Evolutionary conservation across 768 basidiomycete genomes (phyloP), one percentile per base, ranked within the genome.

Genomic region (Leccinum rimulosum): DNA sequence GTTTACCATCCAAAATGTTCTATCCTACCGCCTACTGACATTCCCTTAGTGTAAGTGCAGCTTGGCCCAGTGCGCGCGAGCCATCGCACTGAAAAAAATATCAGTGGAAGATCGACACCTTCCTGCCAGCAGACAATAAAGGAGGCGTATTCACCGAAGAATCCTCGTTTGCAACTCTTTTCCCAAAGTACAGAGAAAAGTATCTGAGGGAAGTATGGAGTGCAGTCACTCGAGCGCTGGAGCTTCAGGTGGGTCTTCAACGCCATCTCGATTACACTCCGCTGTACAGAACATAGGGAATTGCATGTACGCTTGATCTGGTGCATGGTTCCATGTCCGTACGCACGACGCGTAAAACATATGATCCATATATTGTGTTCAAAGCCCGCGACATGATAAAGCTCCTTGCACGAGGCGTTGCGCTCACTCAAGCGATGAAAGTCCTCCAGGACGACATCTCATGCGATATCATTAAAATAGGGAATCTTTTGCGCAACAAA

Each of bases 391-490:
- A 99, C 74, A 81, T 98, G 79, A 84, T 98, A 64, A 98, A 98
- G 72, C 83, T 99, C 4, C 82, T 99, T 28, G 93, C 97, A 27
- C 86, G 97, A 70, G 93, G 93, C 43, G 95, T 99, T 28, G 81
- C 91, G 15, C 72, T 95, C 52, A 84, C 78, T 6, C 91, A 96
- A 71, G 95, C 94, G 0, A 83, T 90, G 55, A 95, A 95, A 72
- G 86, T 98, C 48, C 76, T 99, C 56, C 88, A 97, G 59, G 97
- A 99, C 71, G 82, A 82, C 50, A 80, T 90, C 22, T 91, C 94
- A 3, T 97, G 94, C 73, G 97, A 99, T 73, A 95, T 99, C 63
- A 98, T 99, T 72, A 98, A 98, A 76, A 98, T 98, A 61, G 96
- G 97, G 15, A 95, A 83, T 66, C 72, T 96, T 54, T 91, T 98